These are phyloP conservation scores for Russula vinacea DNA, from an alignment of 768 basidiomycete genomes.

Conservation along the genomic window DNA sequence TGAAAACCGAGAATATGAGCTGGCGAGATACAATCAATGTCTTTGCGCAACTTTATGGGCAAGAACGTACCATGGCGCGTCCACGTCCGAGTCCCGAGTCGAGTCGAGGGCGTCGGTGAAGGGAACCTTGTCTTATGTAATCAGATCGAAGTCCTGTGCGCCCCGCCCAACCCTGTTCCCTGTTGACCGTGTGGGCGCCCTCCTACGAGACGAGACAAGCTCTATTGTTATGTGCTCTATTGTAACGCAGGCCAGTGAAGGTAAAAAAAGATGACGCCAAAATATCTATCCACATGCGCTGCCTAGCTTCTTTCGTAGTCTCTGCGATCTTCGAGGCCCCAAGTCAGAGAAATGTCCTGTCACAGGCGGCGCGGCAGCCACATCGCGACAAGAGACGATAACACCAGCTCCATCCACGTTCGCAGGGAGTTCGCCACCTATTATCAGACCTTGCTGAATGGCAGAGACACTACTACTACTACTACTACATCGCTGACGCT, in stretches of 20 bases:
- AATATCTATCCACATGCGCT: no score
- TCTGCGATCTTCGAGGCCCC: not conserved
- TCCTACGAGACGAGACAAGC: no score
- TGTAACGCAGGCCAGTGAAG: not conserved
- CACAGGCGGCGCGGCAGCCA: not conserved
- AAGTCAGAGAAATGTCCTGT: not conserved
- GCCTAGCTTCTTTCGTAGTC: not conserved
- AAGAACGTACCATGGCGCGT: constrained; percentile 21
- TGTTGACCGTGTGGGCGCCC: no score
- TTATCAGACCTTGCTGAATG: not conserved
- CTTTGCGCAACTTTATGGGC: not conserved
- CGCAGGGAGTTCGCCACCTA: no score
- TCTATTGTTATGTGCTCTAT: no score
- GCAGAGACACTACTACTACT: no score
- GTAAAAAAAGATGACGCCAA: not conserved
- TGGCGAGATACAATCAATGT: constrained; percentile 31
- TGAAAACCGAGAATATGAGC: constrained; percentile 98
- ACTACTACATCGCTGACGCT: not conserved
- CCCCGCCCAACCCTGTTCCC: no score
- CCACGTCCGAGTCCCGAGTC: not conserved
- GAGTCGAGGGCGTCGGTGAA: no score
- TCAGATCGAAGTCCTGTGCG: not conserved
- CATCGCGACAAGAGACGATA: no score
- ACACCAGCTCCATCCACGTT: not conserved
- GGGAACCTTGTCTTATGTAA: constrained; percentile 4